These are phyloP conservation scores for Halophytophthora polymorphica DNA, from an alignment of 352 stramenopile genomes.

Conservation along the genomic window DNA sequence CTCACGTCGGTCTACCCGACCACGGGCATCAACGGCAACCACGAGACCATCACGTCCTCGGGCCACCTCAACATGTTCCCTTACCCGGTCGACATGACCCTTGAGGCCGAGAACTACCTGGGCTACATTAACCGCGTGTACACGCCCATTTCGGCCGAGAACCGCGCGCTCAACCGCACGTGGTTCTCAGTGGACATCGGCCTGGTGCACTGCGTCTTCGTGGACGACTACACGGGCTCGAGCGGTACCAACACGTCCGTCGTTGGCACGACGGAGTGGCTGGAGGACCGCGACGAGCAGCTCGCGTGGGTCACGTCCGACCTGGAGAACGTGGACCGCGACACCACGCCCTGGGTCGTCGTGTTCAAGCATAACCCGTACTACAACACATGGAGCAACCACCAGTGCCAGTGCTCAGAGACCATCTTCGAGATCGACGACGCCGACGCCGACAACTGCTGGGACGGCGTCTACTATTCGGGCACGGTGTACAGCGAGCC, in stretches of 20 bases:
- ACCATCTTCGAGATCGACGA: conserved; percentile 39
- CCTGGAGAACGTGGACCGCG: conserved; percentile 59
- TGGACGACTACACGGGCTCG: conserved; percentile 64
- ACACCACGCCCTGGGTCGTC: conserved; percentile 75
- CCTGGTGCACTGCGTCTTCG: conserved; percentile 47
- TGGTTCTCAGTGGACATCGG: conserved; percentile 61
- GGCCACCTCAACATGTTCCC: conserved; percentile 40
- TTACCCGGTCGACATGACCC: conserved; percentile 33
- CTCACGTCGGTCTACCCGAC: conserved; percentile 41
- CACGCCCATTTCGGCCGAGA: conserved; percentile 41
- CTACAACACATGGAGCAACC: conserved; percentile 63
- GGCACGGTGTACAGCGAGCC: conserved; percentile 32
- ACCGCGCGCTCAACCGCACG: conserved; percentile 27
- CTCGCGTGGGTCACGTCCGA: conserved; percentile 65
- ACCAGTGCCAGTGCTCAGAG: conserved; percentile 48
- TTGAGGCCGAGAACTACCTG: conserved; percentile 37
- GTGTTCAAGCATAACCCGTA: conserved; percentile 71
- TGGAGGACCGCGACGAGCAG: conserved; percentile 30
- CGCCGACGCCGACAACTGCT: conserved; percentile 33
- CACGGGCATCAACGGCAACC: conserved; percentile 60
- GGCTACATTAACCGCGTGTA: conserved; percentile 49
- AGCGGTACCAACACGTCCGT: conserved; percentile 25
- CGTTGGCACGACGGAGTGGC: conserved; percentile 39
- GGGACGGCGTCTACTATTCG: conserved; percentile 44
- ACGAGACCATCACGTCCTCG: conserved; percentile 49